These are phyloP conservation scores for Inonotus obliquus DNA, from an alignment of 1,284 basidiomycete species.

Conservation along the genomic window DNA sequence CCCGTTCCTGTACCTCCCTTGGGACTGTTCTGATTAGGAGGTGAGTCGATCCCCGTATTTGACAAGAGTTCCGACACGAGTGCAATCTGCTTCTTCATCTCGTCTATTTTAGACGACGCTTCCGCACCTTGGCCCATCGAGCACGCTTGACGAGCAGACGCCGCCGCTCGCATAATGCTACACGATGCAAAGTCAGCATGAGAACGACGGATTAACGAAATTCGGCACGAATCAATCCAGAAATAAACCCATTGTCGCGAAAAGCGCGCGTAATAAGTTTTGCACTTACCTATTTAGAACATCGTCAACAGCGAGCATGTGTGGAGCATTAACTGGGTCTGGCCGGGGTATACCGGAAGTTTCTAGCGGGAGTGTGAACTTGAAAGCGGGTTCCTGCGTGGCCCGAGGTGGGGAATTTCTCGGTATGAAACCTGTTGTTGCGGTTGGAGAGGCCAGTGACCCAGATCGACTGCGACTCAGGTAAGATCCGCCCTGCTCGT, in stretches of 20 bases:
- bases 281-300: slow-evolving; percentile 36
- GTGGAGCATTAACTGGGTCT: slow-evolving; percentile 26
- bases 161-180: slow-evolving; percentile 46
- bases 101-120: slow-evolving; percentile 42
- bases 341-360: slow-evolving; percentile 22
- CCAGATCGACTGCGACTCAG: slow-evolving; percentile 34
- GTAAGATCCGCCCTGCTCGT: slow-evolving; percentile 24
- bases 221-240: background rate
- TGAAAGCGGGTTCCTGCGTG: slow-evolving; percentile 26
- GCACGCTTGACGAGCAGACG: slow-evolving; percentile 44
- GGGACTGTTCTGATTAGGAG: slow-evolving; percentile 11
- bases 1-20: background rate
- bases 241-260: background rate
- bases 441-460: slow-evolving; percentile 32
- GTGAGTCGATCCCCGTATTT: slow-evolving; percentile 38
- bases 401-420: slow-evolving; percentile 29
- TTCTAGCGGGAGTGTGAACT: slow-evolving; percentile 26
- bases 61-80: slow-evolving; percentile 46
- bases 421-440: slow-evolving; percentile 29
- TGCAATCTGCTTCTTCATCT: slow-evolving; percentile 42
- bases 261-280: slow-evolving; percentile 17
- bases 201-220: slow-evolving; percentile 7
- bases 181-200: slow-evolving; percentile 16
- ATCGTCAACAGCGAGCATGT: slow-evolving; percentile 35
- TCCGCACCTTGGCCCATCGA: slow-evolving; percentile 40